These are phyloP conservation scores for Rhytidhysteron rufulum DNA, from an alignment of 2,329 filamentous ascomycete genomes.

Conservation along the genomic window DNA sequence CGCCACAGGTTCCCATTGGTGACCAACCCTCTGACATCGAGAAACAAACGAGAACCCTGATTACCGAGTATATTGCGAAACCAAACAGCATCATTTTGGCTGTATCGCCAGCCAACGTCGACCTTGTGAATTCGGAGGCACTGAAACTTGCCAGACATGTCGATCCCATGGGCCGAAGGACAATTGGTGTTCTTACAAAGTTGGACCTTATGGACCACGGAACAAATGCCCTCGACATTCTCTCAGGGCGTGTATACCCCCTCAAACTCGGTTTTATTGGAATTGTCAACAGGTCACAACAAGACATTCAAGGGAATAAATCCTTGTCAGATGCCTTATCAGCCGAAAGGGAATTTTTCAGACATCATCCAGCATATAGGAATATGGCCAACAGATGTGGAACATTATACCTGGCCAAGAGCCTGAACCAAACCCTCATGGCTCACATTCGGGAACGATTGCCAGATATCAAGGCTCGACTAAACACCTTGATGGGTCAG, in stretches of 20 bases:
- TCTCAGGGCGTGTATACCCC: slow-evolving; percentile 95
- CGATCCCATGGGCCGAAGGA: slow-evolving; percentile 87
- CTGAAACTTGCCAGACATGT: slow-evolving; percentile 96
- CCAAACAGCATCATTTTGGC: slow-evolving; percentile 97
- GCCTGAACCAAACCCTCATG: slow-evolving; percentile 93
- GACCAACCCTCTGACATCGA: slow-evolving; percentile 97
- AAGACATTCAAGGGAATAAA: slow-evolving; percentile 95
- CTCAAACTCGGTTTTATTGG: slow-evolving; percentile 97
- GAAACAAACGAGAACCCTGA: slow-evolving; percentile 94
- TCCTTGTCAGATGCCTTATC: slow-evolving; percentile 88
- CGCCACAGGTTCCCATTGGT: slow-evolving; percentile 77
- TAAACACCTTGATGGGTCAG: slow-evolving; percentile 99
- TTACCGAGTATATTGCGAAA: slow-evolving; percentile 97
- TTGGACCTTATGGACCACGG: slow-evolving; percentile 98
- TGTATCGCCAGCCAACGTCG: slow-evolving; percentile 95
- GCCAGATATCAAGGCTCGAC: slow-evolving; percentile 94
- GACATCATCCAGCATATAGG: slow-evolving; percentile 91
- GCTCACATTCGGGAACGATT: slow-evolving; percentile 90
- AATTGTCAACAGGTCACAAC: slow-evolving; percentile 95
- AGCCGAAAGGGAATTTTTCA: slow-evolving; percentile 91
- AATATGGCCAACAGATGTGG: slow-evolving; percentile 94
- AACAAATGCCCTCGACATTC: slow-evolving; percentile 93
- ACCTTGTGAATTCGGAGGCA: slow-evolving; percentile 96
- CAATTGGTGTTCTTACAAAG: slow-evolving; percentile 95
- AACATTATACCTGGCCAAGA: slow-evolving; percentile 91